Evolutionary conservation across 2,329 filamentous ascomycete species (phyloP), one percentile per base, ranked within the genome.

Genomic region (Fusarium sublunatum): DNA sequence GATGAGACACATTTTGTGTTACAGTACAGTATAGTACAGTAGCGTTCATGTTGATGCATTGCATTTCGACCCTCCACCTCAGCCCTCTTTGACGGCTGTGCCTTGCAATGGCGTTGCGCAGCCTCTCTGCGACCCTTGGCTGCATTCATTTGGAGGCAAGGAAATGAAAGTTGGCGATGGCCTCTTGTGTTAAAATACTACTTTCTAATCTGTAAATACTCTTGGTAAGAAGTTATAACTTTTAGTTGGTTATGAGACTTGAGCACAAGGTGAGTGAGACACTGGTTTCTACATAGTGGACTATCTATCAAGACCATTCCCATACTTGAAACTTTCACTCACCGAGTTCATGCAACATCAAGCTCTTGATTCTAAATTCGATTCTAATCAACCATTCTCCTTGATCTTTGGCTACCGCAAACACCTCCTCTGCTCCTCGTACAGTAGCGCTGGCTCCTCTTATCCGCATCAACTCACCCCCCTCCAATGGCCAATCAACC

Each of bases 71-170:
- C 67, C 63, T 70, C 68, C 68, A 70, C 68, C 65, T 69, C 68
- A 70, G 68, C 68, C 68, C 64, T 70, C 56, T 69, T 64, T 60
- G 48, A 58, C 58, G 68, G 68, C 68, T 67, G 65, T 70, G 67
- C 67, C 63, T 54, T 69, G 65, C 58, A 48, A 65, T 64, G 58
- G 62, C 49, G 47, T 34, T 64, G 64, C 58, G 58, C 68, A 67
- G 65, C 61, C 64, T 53, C 49, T 55, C 46, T 67, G 50, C 65
- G 58, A 43, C 43, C 28, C 41, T 39, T 22, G 34, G n/a, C 19
- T 19, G 25, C 19, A 53, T 59, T 40, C 29, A 13, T 15, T 31
- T 22, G 28, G 32, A 19, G 19, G 19, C 19, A 24, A 32, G 22
- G 35, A 31, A 40, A 8, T 34, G 19, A 19, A 3, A 19, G 19